These are phyloP conservation scores for Nicotiana obtusifolia DNA, from an alignment of 257 asterid genomes.

Conservation along the genomic window DNA sequence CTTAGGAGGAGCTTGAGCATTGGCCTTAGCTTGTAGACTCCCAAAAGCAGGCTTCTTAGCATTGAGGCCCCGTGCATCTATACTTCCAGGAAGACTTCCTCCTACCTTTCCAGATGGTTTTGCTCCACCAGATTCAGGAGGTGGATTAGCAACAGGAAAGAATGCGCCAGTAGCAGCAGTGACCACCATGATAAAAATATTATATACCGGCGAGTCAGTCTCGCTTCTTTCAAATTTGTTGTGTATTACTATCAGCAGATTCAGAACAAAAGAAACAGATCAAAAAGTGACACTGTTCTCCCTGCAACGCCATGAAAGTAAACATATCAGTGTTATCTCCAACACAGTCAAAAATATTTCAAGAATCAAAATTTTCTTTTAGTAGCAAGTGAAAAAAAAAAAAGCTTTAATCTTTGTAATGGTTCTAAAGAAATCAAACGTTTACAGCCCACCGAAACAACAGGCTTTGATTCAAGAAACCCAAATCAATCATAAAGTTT, in stretches of 20 bases:
- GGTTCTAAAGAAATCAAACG: neutral
- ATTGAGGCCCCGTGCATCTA: constrained; percentile 58
- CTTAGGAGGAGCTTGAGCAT: constrained; percentile 84
- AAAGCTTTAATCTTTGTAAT: neutral
- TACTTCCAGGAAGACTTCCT: constrained; percentile 51
- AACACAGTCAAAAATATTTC: neutral
- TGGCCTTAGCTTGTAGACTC: constrained; percentile 61
- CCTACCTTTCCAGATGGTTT: constrained; percentile 49
- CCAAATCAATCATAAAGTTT: neutral
- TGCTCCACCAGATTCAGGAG: constrained; percentile 51
- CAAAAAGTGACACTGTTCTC: constrained; percentile 27
- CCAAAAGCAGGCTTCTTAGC: constrained; percentile 62
- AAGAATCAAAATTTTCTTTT: neutral
- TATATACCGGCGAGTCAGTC: constrained; percentile 4
- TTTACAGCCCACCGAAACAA: neutral
- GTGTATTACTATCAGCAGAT: constrained; percentile 1
- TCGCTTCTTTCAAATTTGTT: neutral
- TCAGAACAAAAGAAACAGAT: constrained; percentile 23
- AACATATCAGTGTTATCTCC: neutral
- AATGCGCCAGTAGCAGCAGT: constrained; percentile 75
- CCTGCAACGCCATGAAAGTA: constrained; percentile 18
- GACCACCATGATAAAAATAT: constrained; percentile 55
- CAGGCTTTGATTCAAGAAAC: neutral
- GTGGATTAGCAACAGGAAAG: constrained; percentile 51
- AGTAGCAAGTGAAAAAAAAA: neutral